A percentile compares a stretch with the other conserved stretches of the same genome.
Conservation (phyloP, 1,284 basidiomycete genomes). For the Trichosporon asahii region DNA sequence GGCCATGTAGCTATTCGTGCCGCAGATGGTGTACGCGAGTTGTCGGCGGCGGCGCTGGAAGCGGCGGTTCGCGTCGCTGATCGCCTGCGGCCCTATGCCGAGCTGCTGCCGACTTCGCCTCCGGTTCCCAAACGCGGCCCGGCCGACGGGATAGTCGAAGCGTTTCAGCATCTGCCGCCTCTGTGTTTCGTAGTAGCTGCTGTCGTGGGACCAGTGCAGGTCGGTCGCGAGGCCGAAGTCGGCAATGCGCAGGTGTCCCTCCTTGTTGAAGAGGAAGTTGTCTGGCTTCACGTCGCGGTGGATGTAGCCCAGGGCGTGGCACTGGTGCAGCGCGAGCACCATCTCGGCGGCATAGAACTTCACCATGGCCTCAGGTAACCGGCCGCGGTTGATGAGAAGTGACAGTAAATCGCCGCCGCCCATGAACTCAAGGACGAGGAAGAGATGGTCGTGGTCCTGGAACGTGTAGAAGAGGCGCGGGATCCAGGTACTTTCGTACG, state of each 20-base stretch:
- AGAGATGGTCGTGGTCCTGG: conserved; percentile 80
- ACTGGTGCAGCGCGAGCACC: conserved; percentile 91
- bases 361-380: conserved; percentile 90
- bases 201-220: conserved; percentile 69
- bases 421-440: conserved; percentile 92
- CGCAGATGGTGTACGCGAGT: conserved; percentile 84
- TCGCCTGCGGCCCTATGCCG: conserved; percentile 55
- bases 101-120: conserved; percentile 9
- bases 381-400: conserved; percentile 86
- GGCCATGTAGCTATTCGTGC: conserved; percentile 86
- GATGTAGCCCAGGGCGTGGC: conserved; percentile 91
- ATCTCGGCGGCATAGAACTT: conserved; percentile 97
- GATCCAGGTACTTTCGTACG: conserved; percentile 68
- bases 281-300: conserved; percentile 96
- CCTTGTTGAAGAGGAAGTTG: conserved; percentile 89
- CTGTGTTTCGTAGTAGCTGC: conserved; percentile 92
- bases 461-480: conserved; percentile 81
- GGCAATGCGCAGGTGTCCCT: conserved; percentile 89
- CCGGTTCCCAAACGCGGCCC: conserved; percentile 22
- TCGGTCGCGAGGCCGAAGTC: conserved; percentile 89
- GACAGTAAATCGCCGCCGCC: conserved; percentile 93
- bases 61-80: conserved; percentile 49
- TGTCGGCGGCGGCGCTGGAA: conserved; percentile 65
- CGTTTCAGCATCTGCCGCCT: conserved; percentile 81
- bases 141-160: conserved; percentile 79